Evolutionary conservation across 192 early-diverging fungal genomes (phyloP), one percentile per base, ranked within the genome.

Genomic region (Dimargaris verticillata): DNA sequence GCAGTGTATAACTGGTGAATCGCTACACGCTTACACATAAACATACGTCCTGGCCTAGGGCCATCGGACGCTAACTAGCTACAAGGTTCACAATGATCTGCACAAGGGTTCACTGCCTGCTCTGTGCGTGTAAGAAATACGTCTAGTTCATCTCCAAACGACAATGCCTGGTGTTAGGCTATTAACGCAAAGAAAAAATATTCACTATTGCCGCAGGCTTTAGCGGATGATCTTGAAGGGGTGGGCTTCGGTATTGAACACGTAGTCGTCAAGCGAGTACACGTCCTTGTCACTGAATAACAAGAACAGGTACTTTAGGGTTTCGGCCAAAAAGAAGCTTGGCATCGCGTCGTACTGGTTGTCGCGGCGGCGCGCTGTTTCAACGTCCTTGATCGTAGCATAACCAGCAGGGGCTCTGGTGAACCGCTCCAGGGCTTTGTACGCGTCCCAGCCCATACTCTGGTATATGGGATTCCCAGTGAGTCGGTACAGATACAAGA

Each of bases 241-340:
- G 72, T 95, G 95, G 24, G 91, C 93, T 69, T 95, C 95, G 3
- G 95, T 98, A 65, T 90, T 98, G 63, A 95, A 82, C 5, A 97
- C 91, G 73, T 81, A 93, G 68, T 88, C 66, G 60, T 89, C 84
- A 43, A 94, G 71, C 11, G 86, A 70, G 41, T 91, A 64, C 9
- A 77, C 55, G 62, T 82, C 69, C 29, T 76, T 69, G 18, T 82
- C 70, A n/a, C 77, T 78, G 66, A 91, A 95, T 52, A 95, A 75
- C 65, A 97, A 62, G 68, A 89, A 97, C 26, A 92, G 74, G 68
- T 97, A 97, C 72, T 97, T 97, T 62, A 97, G 79, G 0, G 93
- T 94, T 68, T 97, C 95, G 0, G 93, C 92, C 61, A 94, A 68
- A 65, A 97, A 93, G 71, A 92, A 97, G 44, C 84, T 84, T 53